Conservation (phyloP, 495 filamentous ascomycete genomes). For the Penicillium herquei region DNA sequence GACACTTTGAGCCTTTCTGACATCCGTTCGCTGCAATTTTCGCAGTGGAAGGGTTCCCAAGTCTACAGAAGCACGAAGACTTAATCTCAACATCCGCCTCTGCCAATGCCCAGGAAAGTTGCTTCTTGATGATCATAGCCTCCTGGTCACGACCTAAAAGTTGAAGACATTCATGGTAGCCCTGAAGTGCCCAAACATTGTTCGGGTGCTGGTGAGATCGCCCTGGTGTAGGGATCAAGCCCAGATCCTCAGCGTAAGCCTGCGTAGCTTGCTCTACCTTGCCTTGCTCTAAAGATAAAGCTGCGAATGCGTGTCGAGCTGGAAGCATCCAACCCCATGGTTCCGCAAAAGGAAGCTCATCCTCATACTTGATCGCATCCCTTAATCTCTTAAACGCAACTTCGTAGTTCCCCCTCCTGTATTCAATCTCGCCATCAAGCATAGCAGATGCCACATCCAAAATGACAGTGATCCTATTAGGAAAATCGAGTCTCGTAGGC, state of each 20-base stretch:
- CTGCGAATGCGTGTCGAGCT: constrained; percentile 62
- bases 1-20: constrained; percentile 7
- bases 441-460: constrained; percentile 58
- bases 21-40: constrained; percentile 14
- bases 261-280: constrained; percentile 50
- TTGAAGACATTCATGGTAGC: constrained; percentile 61
- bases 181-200: constrained; percentile 69
- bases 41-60: constrained; percentile 12
- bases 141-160: constrained; percentile 49
- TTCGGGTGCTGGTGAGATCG: constrained; percentile 59
- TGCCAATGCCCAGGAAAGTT: constrained; percentile 50
- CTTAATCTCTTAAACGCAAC: constrained; percentile 54
- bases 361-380: constrained; percentile 51
- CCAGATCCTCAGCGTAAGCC: constrained; percentile 62
- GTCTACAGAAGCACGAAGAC: constrained; percentile 62
- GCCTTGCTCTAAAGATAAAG: constrained; percentile 61
- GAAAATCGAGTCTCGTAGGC: constrained; percentile 58
- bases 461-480: constrained; percentile 61
- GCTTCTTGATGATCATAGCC: constrained; percentile 46
- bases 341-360: constrained; percentile 60
- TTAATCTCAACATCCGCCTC: constrained; percentile 59
- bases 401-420: constrained; percentile 55
- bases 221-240: constrained; percentile 51
- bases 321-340: constrained; percentile 74
- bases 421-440: constrained; percentile 70